A percentile compares a stretch with the other conserved stretches of the same genome.
phyloP scores from a whole-genome alignment of 1,139 yeast species.

The Wickerhamiella pararugosa region DNA sequence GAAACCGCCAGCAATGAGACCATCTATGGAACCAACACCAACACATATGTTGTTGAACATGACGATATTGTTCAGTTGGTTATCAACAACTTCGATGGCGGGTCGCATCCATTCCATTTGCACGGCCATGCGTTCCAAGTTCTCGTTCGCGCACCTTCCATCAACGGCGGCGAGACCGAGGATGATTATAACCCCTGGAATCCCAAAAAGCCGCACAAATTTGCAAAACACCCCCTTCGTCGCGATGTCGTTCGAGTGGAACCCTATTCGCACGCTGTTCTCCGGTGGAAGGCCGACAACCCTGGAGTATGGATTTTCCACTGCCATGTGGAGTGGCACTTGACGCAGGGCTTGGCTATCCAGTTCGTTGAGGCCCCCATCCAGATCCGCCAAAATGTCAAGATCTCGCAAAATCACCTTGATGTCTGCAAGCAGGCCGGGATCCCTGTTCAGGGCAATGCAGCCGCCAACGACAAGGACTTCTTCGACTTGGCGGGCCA shows the following conservation, averaged over 20 bases:
- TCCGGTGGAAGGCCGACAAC: conserved; percentile 48
- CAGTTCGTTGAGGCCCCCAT: conserved; percentile 50
- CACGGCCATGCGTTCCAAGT: conserved; percentile 79
- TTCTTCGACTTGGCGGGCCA: conserved; percentile 23
- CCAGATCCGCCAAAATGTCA: conserved; percentile 34
- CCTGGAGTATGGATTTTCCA: conserved; percentile 75
- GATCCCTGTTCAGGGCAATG: conserved; percentile 47
- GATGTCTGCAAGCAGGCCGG: conserved; percentile 42
- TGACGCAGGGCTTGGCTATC: conserved; percentile 29
- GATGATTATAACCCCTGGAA: conserved; percentile 37
- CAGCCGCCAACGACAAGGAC: conserved; percentile 52
- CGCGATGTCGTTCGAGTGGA: conserved; percentile 53
- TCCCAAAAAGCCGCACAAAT: conserved; percentile 33
- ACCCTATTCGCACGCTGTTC: conserved; percentile 41
- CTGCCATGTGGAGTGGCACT: conserved; percentile 74
- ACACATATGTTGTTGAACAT: conserved; percentile 52
- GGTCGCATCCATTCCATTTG: conserved; percentile 80
- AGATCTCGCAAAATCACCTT: conserved; percentile 37
- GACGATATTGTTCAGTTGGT: conserved; percentile 49
- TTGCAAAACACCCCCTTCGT: conserved; percentile 33
- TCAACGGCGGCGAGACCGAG: conserved; percentile 26
- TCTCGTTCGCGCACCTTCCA: conserved; percentile 24
- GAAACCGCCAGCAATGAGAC: conserved; percentile 33
- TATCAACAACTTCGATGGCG: conserved; percentile 61
- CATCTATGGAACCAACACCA: conserved; percentile 69